phyloP scores from a whole-genome alignment of 1,139 yeast genomes.

The Torulaspora globosa region DNA sequence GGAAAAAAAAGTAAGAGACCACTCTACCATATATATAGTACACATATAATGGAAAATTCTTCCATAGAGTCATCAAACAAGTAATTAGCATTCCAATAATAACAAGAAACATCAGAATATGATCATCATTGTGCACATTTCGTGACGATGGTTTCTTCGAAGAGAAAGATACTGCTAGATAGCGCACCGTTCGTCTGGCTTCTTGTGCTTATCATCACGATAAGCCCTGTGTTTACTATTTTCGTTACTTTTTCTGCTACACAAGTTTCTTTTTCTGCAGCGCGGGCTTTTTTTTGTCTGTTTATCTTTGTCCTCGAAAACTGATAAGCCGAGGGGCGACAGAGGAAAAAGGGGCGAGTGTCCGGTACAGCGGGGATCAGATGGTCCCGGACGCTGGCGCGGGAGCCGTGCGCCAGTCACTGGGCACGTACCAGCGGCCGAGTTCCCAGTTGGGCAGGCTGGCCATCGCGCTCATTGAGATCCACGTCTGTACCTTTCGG shows the following conservation, averaged over 20 bases:
- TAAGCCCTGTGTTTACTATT: not conserved
- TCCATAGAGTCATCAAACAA: too few species aligned
- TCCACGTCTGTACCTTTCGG: conserved; percentile 33
- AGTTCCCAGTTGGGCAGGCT: conserved; percentile 32
- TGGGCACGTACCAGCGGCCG: conserved; percentile 30
- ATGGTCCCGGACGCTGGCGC: too few species aligned
- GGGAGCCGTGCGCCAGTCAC: conserved; percentile 18
- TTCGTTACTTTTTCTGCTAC: not conserved
- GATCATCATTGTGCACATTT: not conserved
- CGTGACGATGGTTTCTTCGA: not conserved
- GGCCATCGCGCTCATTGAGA: conserved; percentile 29
- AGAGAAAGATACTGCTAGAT: not conserved
- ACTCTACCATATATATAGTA: too few species aligned
- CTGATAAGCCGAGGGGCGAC: not conserved
- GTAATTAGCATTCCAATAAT: not conserved
- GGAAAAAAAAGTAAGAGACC: too few species aligned
- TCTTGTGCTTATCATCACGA: not conserved
- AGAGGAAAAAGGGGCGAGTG: too few species aligned
- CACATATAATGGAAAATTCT: too few species aligned
- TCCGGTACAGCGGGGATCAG: too few species aligned
- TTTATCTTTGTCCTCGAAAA: conserved; percentile 4
- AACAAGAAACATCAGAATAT: not conserved
- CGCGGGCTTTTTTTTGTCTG: conserved; percentile 2
- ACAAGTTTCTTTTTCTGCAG: not conserved
- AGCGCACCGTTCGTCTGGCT: not conserved